Evolutionary conservation across 169 alveolate genomes (phyloP).

Genomic region (Cryptosporidium sp.): DNA sequence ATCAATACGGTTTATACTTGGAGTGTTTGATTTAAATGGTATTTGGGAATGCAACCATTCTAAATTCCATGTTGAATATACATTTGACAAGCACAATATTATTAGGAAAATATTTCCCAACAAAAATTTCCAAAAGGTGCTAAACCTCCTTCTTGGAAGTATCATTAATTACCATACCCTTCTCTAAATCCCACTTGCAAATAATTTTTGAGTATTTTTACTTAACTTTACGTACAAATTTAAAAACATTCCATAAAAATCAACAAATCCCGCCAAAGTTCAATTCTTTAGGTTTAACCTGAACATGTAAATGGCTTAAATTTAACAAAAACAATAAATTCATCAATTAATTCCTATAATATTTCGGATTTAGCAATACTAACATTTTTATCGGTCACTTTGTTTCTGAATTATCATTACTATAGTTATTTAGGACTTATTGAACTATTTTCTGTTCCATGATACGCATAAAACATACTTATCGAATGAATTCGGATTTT

Average conservation of each 20-base stretch:
- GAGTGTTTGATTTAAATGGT: constrained; percentile 11
- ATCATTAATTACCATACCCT: not conserved
- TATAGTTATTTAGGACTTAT: too few relatives aligned
- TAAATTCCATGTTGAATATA: constrained; percentile 37
- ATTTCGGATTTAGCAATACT: not conserved
- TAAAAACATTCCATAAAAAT: not conserved
- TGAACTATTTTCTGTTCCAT: too few relatives aligned
- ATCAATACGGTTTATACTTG: not conserved
- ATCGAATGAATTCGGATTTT: not conserved
- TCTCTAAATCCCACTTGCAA: not conserved
- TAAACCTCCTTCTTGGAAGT: constrained; percentile 6
- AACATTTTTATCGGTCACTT: too few relatives aligned
- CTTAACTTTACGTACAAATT: not conserved
- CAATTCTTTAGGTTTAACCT: not conserved
- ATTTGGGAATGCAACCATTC: constrained; percentile 42
- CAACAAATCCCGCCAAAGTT: not conserved
- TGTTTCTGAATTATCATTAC: too few relatives aligned
- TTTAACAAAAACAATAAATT: not conserved
- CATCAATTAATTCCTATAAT: not conserved
- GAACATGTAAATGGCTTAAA: not conserved
- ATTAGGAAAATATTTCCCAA: constrained; percentile 16
- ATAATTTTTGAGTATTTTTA: not conserved
- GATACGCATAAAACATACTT: not conserved
- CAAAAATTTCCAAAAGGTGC: constrained; percentile 7
- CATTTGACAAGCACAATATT: constrained; percentile 12